Conservation (phyloP, 208 protist species). For the Crithidia mellificae region DNA sequence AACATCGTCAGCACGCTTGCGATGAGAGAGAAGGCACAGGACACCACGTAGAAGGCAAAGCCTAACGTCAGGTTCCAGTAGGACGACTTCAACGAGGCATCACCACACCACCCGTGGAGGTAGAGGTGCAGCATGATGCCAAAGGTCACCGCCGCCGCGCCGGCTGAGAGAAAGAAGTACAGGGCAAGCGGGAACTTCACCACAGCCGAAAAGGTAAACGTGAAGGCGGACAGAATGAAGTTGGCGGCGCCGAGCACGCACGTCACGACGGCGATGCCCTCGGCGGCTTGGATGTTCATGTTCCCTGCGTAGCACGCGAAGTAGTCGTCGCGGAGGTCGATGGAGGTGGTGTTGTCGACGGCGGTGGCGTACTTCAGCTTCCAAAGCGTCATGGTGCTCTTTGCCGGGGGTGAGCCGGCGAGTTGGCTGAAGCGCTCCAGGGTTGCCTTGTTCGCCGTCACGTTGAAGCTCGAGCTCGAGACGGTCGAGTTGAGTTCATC, state of each 20-base stretch:
- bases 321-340: slow-evolving; percentile 36
- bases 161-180: slow-evolving; percentile 41
- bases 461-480: slow-evolving; percentile 6
- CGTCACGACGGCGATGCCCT: slow-evolving; percentile 47
- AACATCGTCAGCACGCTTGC: slow-evolving; percentile 27
- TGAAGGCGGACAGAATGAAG: slow-evolving; percentile 43
- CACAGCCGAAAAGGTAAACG: slow-evolving; percentile 35
- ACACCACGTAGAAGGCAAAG: slow-evolving; percentile 29
- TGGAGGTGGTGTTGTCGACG: background rate
- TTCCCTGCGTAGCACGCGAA: slow-evolving; percentile 51
- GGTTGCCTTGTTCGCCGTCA: background rate
- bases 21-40: slow-evolving; percentile 30
- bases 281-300: slow-evolving; percentile 50
- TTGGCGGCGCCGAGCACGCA: slow-evolving; percentile 41
- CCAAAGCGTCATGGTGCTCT: slow-evolving; percentile 36
- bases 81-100: slow-evolving; percentile 15
- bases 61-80: slow-evolving; percentile 30
- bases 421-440: slow-evolving; percentile 21
- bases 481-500: slow-evolving; percentile 8
- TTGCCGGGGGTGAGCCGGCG: slow-evolving; percentile 14
- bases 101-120: slow-evolving; percentile 45
- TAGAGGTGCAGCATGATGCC: slow-evolving; percentile 43
- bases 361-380: slow-evolving; percentile 18
- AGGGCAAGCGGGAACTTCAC: slow-evolving; percentile 38
- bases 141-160: slow-evolving; percentile 25